Conservation (phyloP, 2,329 filamentous ascomycete genomes). For the Colletotrichum australisinense region DNA sequence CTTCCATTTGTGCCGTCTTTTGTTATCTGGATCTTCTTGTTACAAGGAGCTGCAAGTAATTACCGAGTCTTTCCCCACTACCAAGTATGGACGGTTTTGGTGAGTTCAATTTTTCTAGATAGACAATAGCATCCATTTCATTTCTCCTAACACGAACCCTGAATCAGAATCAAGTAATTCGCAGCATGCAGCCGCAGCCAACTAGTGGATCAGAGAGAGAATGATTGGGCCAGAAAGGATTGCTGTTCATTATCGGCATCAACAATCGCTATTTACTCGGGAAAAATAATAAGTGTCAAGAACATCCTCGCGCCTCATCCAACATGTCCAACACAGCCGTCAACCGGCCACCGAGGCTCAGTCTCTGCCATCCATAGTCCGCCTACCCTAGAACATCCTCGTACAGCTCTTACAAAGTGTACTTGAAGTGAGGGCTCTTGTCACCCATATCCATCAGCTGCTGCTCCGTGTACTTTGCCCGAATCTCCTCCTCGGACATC, state of each 20-base stretch:
- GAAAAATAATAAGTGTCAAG: neutral
- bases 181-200: too few relatives aligned
- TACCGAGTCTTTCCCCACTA: too few relatives aligned
- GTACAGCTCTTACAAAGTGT: constrained; percentile 25
- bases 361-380: neutral
- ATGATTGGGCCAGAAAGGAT: constrained; percentile 2
- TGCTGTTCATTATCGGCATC: constrained; percentile 13
- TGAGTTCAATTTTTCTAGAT: too few relatives aligned
- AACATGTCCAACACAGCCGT: neutral
- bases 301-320: neutral
- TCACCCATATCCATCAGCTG: constrained; percentile 37
- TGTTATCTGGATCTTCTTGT: too few relatives aligned
- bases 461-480: constrained; percentile 33
- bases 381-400: neutral
- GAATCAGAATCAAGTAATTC: too few relatives aligned
- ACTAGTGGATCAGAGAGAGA: too few relatives aligned
- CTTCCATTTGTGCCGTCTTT: too few relatives aligned
- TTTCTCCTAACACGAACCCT: too few relatives aligned
- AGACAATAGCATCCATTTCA: too few relatives aligned
- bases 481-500: constrained; percentile 41
- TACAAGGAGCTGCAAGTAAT: too few relatives aligned
- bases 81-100: too few relatives aligned
- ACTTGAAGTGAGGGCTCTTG: constrained; percentile 37
- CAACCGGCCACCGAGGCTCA: neutral
- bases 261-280: constrained; percentile 11